Evolutionary conservation across 805 yeast species (phyloP), one percentile per base, ranked within the genome.

Genomic region (Pichia exigua): DNA sequence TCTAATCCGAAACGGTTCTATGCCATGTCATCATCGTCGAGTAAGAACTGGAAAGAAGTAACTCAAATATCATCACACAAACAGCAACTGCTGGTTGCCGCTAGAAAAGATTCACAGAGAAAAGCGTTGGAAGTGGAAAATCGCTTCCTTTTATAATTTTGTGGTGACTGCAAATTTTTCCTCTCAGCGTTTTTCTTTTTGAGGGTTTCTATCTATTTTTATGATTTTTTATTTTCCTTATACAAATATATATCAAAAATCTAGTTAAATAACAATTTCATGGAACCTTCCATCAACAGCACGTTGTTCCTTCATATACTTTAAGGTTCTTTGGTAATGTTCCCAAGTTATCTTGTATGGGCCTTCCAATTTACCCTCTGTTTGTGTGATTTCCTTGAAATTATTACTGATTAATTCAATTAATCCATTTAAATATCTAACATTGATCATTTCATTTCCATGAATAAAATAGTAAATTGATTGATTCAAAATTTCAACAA

Each of bases 11-110:
- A 67, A 71, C 79, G 64, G 63, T 73, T 77, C 65, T 77, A 79
- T 75, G 78, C 89, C 90, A 77, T 81, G 82, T 85, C 91, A 89
- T 85, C 94, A 85, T 83, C 83, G 91, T 85, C 94, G 91, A 80
- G 81, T 87, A 77, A 87, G 70, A 83, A 87, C 80, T 86, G 90
- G 91, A 85, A 85, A 85, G 91, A 85, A 85, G 90, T 72, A 74
- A 80, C 87, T 77, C 67, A 57, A 27, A 49, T 61, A 54, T 66
- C 70, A 66, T 66, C 70, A 66, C 47, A 42, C 56, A 21, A 42
- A 50, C 50, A 47, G 47, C 46, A 43, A 52, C 49, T 49, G 54
- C 54, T 47, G 50, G 54, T 51, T 44, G 32, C 18, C 15, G 24
- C n/a, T 30, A 20, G 38, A 41, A 42, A 9, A 26, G 22, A 21